Evolutionary conservation across 352 stramenopile species (phyloP).

Genomic region (Thalassiosira mediterranea): DNA sequence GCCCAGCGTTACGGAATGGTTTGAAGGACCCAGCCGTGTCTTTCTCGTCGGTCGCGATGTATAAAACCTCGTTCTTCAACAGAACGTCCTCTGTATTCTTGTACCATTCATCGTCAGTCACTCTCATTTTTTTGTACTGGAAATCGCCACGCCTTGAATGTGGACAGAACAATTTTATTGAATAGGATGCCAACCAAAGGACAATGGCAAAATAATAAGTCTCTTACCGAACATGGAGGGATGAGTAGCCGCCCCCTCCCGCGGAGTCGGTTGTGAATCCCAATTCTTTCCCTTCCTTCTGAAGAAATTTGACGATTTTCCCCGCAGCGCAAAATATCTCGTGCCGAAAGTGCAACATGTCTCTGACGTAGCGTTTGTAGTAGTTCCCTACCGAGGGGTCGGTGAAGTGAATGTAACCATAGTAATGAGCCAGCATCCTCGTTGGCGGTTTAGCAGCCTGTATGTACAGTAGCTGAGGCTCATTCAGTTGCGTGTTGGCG

Average conservation of each 20-base stretch:
- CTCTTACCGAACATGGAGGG: conserved; percentile 72
- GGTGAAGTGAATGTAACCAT: conserved; percentile 80
- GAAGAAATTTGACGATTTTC: conserved; percentile 76
- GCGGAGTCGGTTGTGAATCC: conserved; percentile 53
- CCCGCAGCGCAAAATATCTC: conserved; percentile 82
- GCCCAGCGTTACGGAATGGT: conserved; percentile 62
- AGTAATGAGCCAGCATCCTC: conserved; percentile 83
- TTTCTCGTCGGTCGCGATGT: conserved; percentile 85
- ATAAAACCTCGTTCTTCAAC: conserved; percentile 73
- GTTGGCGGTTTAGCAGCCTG: conserved; percentile 49
- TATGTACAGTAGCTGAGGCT: conserved; percentile 66
- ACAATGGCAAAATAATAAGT: too few relatives aligned
- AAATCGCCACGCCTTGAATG: conserved; percentile 81
- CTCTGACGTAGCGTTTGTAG: conserved; percentile 76
- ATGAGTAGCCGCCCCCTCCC: conserved; percentile 61
- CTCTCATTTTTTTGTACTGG: conserved; percentile 80
- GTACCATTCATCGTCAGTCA: conserved; percentile 73
- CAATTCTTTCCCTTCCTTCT: conserved; percentile 36
- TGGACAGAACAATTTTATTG: too few relatives aligned
- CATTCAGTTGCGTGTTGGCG: conserved; percentile 50
- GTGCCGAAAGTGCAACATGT: conserved; percentile 80
- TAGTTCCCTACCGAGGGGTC: conserved; percentile 67
- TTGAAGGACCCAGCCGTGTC: conserved; percentile 84
- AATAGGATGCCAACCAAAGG: too few relatives aligned
- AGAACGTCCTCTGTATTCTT: conserved; percentile 75